phyloP scores from a whole-genome alignment of 2,329 filamentous ascomycete species.

The Aspergillus uvarum region DNA sequence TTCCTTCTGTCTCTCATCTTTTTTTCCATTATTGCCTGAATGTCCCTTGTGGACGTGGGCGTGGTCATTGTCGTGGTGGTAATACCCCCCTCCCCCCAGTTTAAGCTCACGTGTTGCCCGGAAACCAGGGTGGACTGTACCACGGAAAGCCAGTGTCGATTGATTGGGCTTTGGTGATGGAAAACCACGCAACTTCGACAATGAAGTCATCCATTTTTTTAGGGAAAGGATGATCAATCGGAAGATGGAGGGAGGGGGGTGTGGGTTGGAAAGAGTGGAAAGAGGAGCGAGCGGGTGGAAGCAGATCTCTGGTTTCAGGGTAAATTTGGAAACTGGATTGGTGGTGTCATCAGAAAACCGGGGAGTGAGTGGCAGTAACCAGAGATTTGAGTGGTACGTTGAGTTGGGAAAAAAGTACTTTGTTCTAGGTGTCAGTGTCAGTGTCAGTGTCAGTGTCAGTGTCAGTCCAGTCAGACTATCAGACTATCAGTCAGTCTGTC shows the following conservation, averaged over 20 bases:
- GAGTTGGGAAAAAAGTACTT: conserved; percentile 7
- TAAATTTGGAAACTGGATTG: neutral
- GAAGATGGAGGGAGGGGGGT: neutral
- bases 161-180: neutral
- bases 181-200: neutral
- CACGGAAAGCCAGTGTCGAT: neutral
- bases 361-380: too few relatives aligned
- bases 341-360: neutral
- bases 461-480: too few relatives aligned
- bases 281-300: neutral
- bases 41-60: too few relatives aligned
- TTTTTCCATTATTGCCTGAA: neutral
- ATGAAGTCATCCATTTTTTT: neutral
- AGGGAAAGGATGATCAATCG: neutral
- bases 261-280: too few relatives aligned
- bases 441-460: too few relatives aligned
- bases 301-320: neutral
- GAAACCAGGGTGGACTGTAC: neutral
- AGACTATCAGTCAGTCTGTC: neutral
- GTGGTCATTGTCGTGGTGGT: neutral
- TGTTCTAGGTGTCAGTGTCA: neutral
- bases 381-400: too few relatives aligned
- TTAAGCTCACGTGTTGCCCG: neutral
- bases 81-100: neutral
- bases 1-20: neutral